Percentiles rank a stretch among this genome's conserved stretches.
These are phyloP conservation scores for Trichosporon ovoides DNA, from an alignment of 1,284 basidiomycete genomes.

Conservation along the genomic window DNA sequence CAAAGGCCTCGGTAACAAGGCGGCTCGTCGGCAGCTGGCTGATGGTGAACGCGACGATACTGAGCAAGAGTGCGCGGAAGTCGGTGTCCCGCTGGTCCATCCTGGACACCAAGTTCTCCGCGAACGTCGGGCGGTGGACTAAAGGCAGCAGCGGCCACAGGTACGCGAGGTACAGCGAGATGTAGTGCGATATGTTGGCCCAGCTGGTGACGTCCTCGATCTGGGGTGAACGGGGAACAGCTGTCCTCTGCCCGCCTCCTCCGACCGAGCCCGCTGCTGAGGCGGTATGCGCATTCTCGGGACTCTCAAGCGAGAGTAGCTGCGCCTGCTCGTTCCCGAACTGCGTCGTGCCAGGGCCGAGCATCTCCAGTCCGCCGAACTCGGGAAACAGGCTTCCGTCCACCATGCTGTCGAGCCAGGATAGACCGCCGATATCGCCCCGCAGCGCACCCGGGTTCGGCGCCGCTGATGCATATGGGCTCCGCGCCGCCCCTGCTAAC, in stretches of 20 bases:
- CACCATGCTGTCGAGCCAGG: conserved; percentile 27
- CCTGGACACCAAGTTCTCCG: conserved; percentile 41
- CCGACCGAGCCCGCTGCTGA: background rate
- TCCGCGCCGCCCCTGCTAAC: conserved; percentile 18
- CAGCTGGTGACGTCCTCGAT: conserved; percentile 46
- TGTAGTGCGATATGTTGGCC: conserved; percentile 46
- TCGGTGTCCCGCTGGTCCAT: conserved; percentile 43
- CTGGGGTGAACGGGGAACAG: conserved; percentile 27
- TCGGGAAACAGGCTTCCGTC: conserved; percentile 15
- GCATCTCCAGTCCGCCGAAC: conserved; percentile 16
- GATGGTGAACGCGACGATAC: conserved; percentile 47
- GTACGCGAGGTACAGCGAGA: conserved; percentile 45
- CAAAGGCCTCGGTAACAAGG: conserved; percentile 40
- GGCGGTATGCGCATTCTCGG: conserved; percentile 22
- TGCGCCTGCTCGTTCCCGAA: conserved; percentile 39
- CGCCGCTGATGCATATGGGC: background rate
- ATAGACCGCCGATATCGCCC: conserved; percentile 16
- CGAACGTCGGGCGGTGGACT: conserved; percentile 47
- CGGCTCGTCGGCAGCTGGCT: conserved; percentile 45
- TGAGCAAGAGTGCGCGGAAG: conserved; percentile 45
- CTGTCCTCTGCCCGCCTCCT: background rate
- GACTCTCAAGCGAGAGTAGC: conserved; percentile 35
- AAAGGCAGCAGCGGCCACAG: conserved; percentile 45
- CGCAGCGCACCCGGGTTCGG: conserved; percentile 8
- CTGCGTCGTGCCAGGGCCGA: conserved; percentile 8